phyloP scores from a whole-genome alignment of 2,329 filamentous ascomycete species.

The Boeremia lycopersici region DNA sequence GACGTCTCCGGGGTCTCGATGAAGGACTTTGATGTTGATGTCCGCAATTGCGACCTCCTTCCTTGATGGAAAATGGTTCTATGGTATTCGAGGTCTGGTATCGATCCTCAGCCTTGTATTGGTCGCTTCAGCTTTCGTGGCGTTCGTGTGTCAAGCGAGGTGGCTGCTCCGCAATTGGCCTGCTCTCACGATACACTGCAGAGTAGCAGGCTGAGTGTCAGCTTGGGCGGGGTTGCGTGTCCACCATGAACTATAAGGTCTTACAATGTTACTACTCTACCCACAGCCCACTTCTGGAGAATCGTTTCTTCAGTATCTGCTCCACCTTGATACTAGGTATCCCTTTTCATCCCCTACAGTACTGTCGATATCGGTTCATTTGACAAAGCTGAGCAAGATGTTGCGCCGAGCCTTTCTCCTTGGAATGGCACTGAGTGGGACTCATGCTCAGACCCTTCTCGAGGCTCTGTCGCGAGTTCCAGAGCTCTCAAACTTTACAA shows the following conservation, averaged over 20 bases:
- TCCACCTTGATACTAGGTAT: neutral
- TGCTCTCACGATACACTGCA: neutral
- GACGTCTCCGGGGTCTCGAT: too few relatives aligned
- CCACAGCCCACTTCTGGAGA: neutral
- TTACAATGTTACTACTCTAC: too few relatives aligned
- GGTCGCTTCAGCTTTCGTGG: constrained; percentile 2
- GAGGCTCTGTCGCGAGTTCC: constrained; percentile 24
- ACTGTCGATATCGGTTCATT: neutral
- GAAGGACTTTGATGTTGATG: neutral
- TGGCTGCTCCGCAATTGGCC: constrained; percentile 7
- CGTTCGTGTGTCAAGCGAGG: constrained; percentile 10
- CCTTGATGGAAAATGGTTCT: neutral
- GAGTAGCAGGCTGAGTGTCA: constrained; percentile 5
- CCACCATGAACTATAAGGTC: neutral
- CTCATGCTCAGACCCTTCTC: constrained; percentile 18
- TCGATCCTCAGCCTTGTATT: neutral
- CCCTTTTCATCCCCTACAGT: neutral
- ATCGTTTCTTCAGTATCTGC: too few relatives aligned
- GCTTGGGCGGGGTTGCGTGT: constrained; percentile 5
- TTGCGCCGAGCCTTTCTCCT: constrained; percentile 5
- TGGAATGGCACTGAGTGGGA: neutral
- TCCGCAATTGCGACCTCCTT: neutral
- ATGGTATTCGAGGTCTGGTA: neutral
- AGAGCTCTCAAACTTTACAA: constrained; percentile 29
- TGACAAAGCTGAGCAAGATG: neutral